Base-by-base conservation (phyloP, 192 early-diverging fungal genomes). In the Rhizophagus sp. region DNA sequence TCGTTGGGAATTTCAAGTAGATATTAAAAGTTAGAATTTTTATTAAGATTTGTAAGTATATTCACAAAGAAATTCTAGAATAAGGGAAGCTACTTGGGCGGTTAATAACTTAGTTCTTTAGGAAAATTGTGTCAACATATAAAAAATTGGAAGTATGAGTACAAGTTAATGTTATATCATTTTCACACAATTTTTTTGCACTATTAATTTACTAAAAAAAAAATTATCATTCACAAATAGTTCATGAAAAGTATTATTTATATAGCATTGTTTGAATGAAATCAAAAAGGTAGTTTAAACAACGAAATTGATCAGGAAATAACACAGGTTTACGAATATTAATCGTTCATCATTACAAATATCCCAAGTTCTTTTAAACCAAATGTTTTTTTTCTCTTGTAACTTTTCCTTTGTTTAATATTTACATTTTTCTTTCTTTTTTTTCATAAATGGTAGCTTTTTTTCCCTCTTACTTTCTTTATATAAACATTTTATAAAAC, bases 1-100 rank as follows among this genome's bases (percentile, higher is more conserved):
- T 67, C 87, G 94, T 63, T 97, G 97, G 97, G 83, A 88, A 77
- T 96, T 92, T 79, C 87, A 88, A 79, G 86, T 87, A 11, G 83
- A 87, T 79, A 71, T 84, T 27, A 86, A 87, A 80, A 63, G 52
- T 22, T 85, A 81, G 7, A 70, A 70, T 12, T 65, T 15, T 27
- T 13, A 27, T 66, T 30, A 39, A 39, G 64, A 30, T 30, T 30
- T 65, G 10, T 66, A 27, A 15, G 30, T 30, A 66, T 25, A 30
- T 25, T n/a, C 22, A n/a, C 24, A 4, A 27, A 66, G 64, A 66
- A 65, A 57, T 57, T 57, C 52, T 57, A 19, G 19, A 57, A 57
- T 57, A 57, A 57, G 4, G 52, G 17, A 57, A 57, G 6, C 17
- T 57, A 22, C 52, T 57, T 57, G 15, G 52, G 52, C 52, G 19